Percentiles rank a stretch among this genome's conserved stretches.
phyloP scores from a whole-genome alignment of 1,284 basidiomycete species.

The Marasmius oreades region DNA sequence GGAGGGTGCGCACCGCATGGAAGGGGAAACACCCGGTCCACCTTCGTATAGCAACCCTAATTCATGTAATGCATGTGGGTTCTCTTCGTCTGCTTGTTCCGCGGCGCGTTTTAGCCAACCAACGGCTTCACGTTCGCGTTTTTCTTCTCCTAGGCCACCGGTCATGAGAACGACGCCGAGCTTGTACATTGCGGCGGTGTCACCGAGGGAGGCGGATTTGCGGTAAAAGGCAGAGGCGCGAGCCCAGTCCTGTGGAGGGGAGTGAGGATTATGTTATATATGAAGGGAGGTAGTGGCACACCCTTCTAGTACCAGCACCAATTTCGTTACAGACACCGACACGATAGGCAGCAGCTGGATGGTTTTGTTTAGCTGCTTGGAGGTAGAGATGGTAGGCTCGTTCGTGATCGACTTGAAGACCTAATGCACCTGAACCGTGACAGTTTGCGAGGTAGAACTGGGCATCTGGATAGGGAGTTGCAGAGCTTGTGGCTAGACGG shows the following conservation, averaged over 20 bases:
- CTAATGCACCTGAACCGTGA: conserved; percentile 92
- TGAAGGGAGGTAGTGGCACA: too few species aligned
- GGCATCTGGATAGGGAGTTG: conserved; percentile 86
- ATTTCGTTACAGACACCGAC: conserved; percentile 99
- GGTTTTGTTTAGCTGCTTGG: conserved; percentile 96
- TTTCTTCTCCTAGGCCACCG: conserved; percentile 80
- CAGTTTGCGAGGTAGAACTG: conserved; percentile 99
- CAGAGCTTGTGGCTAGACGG: conserved; percentile 84
- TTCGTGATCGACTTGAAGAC: conserved; percentile 95
- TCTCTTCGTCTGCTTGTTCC: conserved; percentile 97
- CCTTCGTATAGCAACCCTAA: conserved; percentile 91
- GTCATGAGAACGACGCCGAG: conserved; percentile 93
- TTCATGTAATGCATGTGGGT: conserved; percentile 97
- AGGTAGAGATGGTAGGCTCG: conserved; percentile 98
- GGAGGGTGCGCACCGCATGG: conserved; percentile 53
- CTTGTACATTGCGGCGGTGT: conserved; percentile 99
- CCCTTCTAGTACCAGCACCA: conserved; percentile 91
- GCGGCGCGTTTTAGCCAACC: conserved; percentile 95
- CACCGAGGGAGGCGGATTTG: conserved; percentile 93
- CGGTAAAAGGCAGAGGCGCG: conserved; percentile 95
- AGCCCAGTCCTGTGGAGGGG: conserved; percentile 53
- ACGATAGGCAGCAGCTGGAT: conserved; percentile 92
- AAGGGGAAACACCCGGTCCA: conserved; percentile 56
- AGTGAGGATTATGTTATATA: too few species aligned
- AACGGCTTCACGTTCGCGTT: conserved; percentile 88